Evolutionary conservation across 2,329 filamentous ascomycete genomes (phyloP).

Genomic region (Xylariaceae sp.): DNA sequence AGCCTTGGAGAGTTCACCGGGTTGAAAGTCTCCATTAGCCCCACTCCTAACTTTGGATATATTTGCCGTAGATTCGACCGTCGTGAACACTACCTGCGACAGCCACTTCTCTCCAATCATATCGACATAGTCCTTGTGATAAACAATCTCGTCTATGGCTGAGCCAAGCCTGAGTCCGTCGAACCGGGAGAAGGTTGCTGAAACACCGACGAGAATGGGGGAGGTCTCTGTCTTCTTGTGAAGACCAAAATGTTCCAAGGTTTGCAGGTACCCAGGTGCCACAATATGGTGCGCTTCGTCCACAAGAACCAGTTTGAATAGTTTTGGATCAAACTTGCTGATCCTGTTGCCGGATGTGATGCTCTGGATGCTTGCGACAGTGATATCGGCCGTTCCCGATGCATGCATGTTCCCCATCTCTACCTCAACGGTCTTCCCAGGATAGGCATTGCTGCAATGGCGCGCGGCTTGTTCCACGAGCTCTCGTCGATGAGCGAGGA

Average conservation of each 20-base stretch:
- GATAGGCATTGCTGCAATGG: constrained; percentile 80
- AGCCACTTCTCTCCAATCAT: constrained; percentile 83
- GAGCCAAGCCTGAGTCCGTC: constrained; percentile 79
- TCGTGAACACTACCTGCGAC: constrained; percentile 88
- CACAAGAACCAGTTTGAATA: constrained; percentile 87
- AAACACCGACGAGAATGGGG: constrained; percentile 81
- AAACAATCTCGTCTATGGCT: constrained; percentile 92
- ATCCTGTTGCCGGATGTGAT: constrained; percentile 73
- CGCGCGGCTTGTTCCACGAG: constrained; percentile 89
- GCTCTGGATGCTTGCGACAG: constrained; percentile 84
- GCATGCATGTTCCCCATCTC: constrained; percentile 83
- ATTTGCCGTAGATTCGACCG: constrained; percentile 78
- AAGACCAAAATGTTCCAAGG: constrained; percentile 75
- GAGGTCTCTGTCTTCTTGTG: constrained; percentile 43
- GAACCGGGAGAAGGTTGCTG: constrained; percentile 72
- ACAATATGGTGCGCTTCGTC: constrained; percentile 98
- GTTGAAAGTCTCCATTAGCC: constrained; percentile 72
- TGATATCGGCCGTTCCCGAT: constrained; percentile 82
- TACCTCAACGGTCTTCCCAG: constrained; percentile 75
- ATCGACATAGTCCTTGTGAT: constrained; percentile 71
- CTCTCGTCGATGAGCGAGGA: constrained; percentile 87
- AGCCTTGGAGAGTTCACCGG: constrained; percentile 69
- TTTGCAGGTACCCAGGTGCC: constrained; percentile 70
- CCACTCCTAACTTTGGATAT: constrained; percentile 65
- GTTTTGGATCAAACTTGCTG: constrained; percentile 72